Evolutionary conservation across 2,329 filamentous ascomycete species (phyloP).

Genomic region (Cercospora sp.): DNA sequence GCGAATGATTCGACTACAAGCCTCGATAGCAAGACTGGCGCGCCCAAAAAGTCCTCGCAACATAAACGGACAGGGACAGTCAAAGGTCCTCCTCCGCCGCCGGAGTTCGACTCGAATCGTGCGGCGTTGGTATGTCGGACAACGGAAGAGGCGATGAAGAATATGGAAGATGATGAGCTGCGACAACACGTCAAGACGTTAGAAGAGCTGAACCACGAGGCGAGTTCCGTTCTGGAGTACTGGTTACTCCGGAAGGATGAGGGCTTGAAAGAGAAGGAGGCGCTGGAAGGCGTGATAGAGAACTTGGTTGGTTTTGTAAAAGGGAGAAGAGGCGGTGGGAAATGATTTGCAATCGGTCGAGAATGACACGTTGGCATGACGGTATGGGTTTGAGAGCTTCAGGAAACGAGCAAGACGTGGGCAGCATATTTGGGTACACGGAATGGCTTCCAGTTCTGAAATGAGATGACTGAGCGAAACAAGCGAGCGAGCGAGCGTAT

Average conservation of each 20-base stretch:
- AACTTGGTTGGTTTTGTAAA: conserved; percentile 72
- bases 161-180: conserved; percentile 77
- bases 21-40: conserved; percentile 36
- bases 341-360: not conserved
- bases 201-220: conserved; percentile 67
- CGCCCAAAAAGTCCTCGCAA: conserved; percentile 24
- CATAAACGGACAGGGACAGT: conserved; percentile 42
- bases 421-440: not conserved
- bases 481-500: not conserved
- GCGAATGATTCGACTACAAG: conserved; percentile 37
- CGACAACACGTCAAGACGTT: conserved; percentile 68
- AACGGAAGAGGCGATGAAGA: conserved; percentile 77
- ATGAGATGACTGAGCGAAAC: not conserved
- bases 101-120: conserved; percentile 74
- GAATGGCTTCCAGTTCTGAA: not conserved
- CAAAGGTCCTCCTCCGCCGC: conserved; percentile 65
- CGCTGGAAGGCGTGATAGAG: conserved; percentile 95
- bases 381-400: not conserved
- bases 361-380: not conserved
- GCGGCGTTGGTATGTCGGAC: conserved; percentile 78
- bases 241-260: conserved; percentile 86
- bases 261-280: conserved; percentile 85
- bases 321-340: conserved; percentile 60
- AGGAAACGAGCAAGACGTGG: not conserved
- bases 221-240: conserved; percentile 77